These are phyloP conservation scores for Hypoxylon sp. DNA, from an alignment of 2,329 filamentous ascomycete species.

Conservation along the genomic window DNA sequence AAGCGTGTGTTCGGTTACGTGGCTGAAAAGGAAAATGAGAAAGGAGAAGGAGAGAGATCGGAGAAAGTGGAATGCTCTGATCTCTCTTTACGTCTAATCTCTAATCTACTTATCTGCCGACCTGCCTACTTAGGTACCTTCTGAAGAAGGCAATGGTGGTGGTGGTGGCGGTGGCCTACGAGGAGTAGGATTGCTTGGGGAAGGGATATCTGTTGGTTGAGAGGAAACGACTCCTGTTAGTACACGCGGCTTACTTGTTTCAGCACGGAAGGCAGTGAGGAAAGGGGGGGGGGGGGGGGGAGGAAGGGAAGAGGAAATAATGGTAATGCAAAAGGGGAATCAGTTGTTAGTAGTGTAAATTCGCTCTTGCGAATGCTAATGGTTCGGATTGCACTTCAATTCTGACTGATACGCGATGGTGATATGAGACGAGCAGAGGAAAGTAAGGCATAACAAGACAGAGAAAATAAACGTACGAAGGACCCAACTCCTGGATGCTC, in stretches of 20 bases:
- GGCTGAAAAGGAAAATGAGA: too few species aligned
- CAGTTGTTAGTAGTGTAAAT: background rate
- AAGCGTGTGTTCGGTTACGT: conserved; percentile 41
- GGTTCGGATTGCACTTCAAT: background rate
- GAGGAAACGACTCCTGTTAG: conserved; percentile 30
- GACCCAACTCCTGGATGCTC: conserved; percentile 94
- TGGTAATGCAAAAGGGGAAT: background rate
- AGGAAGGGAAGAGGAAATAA: background rate
- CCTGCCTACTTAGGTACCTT: too few species aligned
- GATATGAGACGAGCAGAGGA: conserved; percentile 14
- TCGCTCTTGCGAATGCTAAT: background rate
- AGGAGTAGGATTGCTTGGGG: conserved; percentile 80
- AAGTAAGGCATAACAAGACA: conserved; percentile 12
- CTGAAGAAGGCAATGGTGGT: too few species aligned
- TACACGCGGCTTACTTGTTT: conserved; percentile 8
- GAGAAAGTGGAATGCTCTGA: background rate
- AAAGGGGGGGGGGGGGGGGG: background rate
- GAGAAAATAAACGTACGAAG: conserved; percentile 77
- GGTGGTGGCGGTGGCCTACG: conserved; percentile 32
- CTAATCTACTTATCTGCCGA: background rate
- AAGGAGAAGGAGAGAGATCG: background rate
- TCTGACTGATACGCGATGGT: background rate
- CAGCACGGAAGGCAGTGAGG: conserved; percentile 12
- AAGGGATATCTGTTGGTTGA: conserved; percentile 73
- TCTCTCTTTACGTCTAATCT: too few species aligned